Base-by-base conservation (phyloP, 148 eudicot genomes). In the Silene latifolia region DNA sequence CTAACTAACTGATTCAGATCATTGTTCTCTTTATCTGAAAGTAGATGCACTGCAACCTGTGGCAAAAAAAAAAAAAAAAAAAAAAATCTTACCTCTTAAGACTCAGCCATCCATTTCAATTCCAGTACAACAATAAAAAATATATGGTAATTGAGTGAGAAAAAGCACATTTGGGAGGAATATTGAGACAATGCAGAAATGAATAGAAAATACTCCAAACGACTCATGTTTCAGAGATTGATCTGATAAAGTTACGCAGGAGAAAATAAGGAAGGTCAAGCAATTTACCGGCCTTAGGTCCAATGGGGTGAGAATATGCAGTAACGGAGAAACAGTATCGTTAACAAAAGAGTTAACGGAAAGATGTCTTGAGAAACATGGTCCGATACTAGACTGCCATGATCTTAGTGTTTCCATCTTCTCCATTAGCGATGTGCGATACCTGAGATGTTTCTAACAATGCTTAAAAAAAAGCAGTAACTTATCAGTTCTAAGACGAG, bases 231-330 rank as follows among this genome's bases (percentile, higher is more conserved):
- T 58, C 23, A 47, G 18, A 47, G 54, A 15, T 67, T 21, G 1
- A 44, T 46, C 17, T 19, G 24, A 42, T 19, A 14, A 63, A 12
- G 25, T 64, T 17, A 67, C 2, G 4, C 24, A 61, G 67, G 62
- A 48, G 75, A 64, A 63, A 32, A 74, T 44, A 63, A 75, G 63
- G 54, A 60, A 73, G 63, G 59, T 64, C 67, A 79, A 61, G 71
- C 20, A 73, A 72, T 73, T 83, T 96, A 96, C 99, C 92, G 98
- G 99, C 78, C 96, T 86, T 63, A 96, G 72, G 70, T 86, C 85
- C 76, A 93, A 85, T 66, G 99, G 99, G 70, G 97, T 90, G 71
- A 96, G 78, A 82, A 92, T 90, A 86, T 96, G 93, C 78, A 96
- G 75, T 27, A 96, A 74, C 7, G 85, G 86, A 77, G 99, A 89